Base-by-base conservation (phyloP, 2,329 filamentous ascomycete genomes). In the Elsinoe batatas region DNA sequence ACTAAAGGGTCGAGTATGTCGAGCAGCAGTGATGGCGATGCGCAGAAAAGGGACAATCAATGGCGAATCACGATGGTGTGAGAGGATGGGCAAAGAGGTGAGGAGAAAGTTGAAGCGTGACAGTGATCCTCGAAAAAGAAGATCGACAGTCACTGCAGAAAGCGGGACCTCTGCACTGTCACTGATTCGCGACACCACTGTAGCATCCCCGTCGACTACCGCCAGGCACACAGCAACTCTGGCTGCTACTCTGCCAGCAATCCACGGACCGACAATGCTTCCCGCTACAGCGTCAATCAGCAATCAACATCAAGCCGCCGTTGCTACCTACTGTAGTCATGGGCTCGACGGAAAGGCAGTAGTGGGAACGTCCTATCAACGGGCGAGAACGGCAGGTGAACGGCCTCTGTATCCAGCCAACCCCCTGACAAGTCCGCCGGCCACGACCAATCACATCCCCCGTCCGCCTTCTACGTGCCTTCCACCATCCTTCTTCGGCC, bases 401-500 rank as follows among this genome's bases (percentile, higher is more conserved):
- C 47, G 47, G 47, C 26, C 32, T 32, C 47, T 51, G 32, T 35
- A 37, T 51, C 33, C 15, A 51, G 47, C 47, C 47, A 51, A n/a
- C 47, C 47, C 44, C 47, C 47, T 51, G 47, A 51, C 47, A 38
- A 51, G 47, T 36, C 35, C 33, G 36, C 22, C 36, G 15, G 20
- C 13, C 42, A 12, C 17, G 53, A 10, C 53, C 53, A 55, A 55
- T 55, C 38, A 54, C 18, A 7, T 11, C 11, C 3, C 30, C 20
- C 2, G n/a, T n/a, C n/a, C 20, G 17, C 22, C 53, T 55, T 55
- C 53, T 44, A 55, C 53, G 53, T 46, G 53, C 22, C 53, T 55
- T 55, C 53, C 18, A 55, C 46, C 30, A 17, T 17, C 32, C 53
- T 55, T 55, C 53, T 55, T 55, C 53, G 38, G 53, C 53, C 53